These are phyloP conservation scores for Guillardia theta DNA, from an alignment of 78 protist species.

Conservation along the genomic window DNA sequence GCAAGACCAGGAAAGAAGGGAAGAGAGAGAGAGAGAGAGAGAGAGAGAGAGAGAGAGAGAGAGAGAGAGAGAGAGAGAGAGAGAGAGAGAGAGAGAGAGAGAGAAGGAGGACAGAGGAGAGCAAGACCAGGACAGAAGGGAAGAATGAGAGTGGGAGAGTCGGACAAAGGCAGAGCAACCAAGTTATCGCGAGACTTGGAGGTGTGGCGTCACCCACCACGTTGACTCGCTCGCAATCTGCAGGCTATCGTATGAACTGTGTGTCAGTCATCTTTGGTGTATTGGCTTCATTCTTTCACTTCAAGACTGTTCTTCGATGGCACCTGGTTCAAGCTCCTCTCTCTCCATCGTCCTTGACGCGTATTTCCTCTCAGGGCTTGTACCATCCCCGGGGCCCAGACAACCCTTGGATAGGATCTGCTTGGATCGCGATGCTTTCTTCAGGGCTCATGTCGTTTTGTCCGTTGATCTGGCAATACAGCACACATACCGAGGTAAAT, in stretches of 20 bases:
- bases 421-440: neutral
- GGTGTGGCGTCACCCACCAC: too few relatives aligned
- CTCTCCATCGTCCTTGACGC: neutral
- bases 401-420: neutral
- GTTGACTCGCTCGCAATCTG: too few relatives aligned
- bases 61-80: neutral
- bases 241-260: neutral
- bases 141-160: neutral
- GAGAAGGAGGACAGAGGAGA: neutral
- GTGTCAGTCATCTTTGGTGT: neutral
- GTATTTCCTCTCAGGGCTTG: too few relatives aligned
- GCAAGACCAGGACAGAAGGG: neutral
- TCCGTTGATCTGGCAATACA: neutral
- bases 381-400: too few relatives aligned
- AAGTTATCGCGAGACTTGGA: neutral
- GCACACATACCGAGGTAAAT: slow-evolving; percentile 64
- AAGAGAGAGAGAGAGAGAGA: slow-evolving; percentile 45
- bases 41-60: slow-evolving; percentile 47
- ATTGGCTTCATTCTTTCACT: neutral
- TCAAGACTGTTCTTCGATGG: neutral
- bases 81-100: slow-evolving; percentile 5
- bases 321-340: neutral
- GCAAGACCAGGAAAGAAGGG: neutral
- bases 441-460: neutral
- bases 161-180: neutral